A percentile compares a stretch with the other conserved stretches of the same genome.
phyloP scores from a whole-genome alignment of 495 filamentous ascomycete genomes.

The Pyronema omphalodes region DNA sequence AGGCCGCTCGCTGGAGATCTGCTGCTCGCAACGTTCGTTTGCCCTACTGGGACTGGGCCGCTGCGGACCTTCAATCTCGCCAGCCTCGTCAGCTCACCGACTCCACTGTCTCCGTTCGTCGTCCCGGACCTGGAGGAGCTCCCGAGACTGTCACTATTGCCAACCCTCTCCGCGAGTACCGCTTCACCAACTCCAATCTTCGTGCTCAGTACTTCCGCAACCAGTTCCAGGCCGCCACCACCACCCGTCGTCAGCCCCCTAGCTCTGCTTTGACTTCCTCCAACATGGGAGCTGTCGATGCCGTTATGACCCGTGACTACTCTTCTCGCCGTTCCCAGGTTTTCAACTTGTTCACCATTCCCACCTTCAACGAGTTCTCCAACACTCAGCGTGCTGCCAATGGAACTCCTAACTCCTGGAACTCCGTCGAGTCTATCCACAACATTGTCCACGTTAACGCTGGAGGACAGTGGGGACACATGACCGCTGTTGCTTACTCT shows the following conservation, averaged over 20 bases:
- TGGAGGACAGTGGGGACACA: conserved; percentile 6
- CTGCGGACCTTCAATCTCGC: conserved; percentile 7
- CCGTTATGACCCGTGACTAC: conserved; percentile 5
- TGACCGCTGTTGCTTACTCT: conserved; percentile 34
- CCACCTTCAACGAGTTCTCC: conserved; percentile 17
- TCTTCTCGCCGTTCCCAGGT: conserved; percentile 10
- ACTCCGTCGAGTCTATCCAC: conserved; percentile 10
- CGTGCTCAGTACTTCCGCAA: background rate
- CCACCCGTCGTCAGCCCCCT: conserved; percentile 14
- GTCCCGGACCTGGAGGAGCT: background rate
- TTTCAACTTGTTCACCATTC: conserved; percentile 19
- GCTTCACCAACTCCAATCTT: conserved; percentile 28
- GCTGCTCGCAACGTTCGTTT: conserved; percentile 17
- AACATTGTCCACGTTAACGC: conserved; percentile 6
- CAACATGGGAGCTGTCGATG: conserved; percentile 13
- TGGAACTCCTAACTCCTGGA: background rate
- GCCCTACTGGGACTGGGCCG: conserved; percentile 23
- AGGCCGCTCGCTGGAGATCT: conserved; percentile 13
- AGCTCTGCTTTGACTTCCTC: conserved; percentile 1
- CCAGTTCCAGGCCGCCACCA: conserved; percentile 3
- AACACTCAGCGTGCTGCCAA: conserved; percentile 1
- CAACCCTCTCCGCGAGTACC: conserved; percentile 46
- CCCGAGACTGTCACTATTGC: conserved; percentile 26
- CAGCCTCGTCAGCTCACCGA: conserved; percentile 6
- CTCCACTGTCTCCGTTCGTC: background rate